These are phyloP conservation scores for Hippophae rhamnoides DNA, from an alignment of 306 rosid species.

Conservation along the genomic window DNA sequence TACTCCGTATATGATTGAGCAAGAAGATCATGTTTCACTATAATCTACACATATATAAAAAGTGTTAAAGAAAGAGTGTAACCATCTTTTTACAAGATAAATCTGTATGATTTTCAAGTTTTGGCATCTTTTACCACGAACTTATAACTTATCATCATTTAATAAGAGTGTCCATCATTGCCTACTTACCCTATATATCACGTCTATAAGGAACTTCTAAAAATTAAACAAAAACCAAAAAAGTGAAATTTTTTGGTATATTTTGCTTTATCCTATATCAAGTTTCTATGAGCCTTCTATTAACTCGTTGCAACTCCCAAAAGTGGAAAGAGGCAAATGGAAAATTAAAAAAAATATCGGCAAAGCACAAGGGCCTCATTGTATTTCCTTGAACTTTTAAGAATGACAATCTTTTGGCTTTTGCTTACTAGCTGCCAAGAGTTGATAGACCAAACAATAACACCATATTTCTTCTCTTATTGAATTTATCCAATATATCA, in stretches of 20 bases:
- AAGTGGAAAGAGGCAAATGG: background rate
- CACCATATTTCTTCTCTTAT: background rate
- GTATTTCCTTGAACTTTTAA: background rate
- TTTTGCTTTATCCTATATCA: background rate
- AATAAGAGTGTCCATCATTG: background rate
- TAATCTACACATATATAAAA: background rate
- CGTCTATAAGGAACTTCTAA: background rate
- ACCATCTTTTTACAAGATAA: background rate
- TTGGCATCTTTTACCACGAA: background rate
- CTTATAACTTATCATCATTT: background rate
- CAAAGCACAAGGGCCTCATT: background rate
- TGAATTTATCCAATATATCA: no score
- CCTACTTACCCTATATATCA: background rate
- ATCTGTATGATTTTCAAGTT: no score
- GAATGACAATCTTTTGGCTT: background rate
- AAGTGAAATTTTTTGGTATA: background rate
- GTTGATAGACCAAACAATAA: background rate
- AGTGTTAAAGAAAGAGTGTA: background rate
- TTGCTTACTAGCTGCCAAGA: background rate
- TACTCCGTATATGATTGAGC: background rate
- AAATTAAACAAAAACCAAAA: background rate
- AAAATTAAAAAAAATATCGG: background rate
- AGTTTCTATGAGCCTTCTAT: background rate
- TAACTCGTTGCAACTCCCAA: background rate
- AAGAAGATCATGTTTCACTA: background rate